Conservation (phyloP, 2,329 filamentous ascomycete species). For the Aspergillus floridensis region DNA sequence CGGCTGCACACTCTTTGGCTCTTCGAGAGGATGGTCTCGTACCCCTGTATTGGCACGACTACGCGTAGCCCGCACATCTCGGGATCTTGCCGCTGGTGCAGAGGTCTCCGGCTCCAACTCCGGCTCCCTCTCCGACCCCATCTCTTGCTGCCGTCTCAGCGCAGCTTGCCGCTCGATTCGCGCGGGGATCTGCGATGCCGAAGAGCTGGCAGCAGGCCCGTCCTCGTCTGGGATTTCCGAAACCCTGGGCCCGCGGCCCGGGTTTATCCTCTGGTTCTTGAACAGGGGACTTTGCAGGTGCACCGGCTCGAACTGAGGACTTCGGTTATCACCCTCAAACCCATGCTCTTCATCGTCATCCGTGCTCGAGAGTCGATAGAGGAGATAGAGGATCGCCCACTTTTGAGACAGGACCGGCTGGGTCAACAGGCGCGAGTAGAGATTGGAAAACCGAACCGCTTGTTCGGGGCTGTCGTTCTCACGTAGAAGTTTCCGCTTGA, state of each 20-base stretch:
- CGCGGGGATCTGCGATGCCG: constrained; percentile 37
- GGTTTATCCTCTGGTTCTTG: constrained; percentile 25
- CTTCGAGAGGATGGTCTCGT: constrained; percentile 18
- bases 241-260: constrained; percentile 16
- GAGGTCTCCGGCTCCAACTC: constrained; percentile 20
- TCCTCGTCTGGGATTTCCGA: constrained; percentile 35
- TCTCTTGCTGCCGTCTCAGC: constrained; percentile 17
- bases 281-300: constrained; percentile 39
- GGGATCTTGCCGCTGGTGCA: constrained; percentile 10
- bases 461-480: constrained; percentile 70
- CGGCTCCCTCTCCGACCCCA: constrained; percentile 21
- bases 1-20: constrained; percentile 15
- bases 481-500: constrained; percentile 81
- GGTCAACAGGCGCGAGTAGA: constrained; percentile 85
- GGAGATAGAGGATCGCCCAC: constrained; percentile 91
- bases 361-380: constrained; percentile 77
- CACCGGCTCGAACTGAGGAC: constrained; percentile 40
- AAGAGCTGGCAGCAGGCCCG: constrained; percentile 41
- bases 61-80: constrained; percentile 11
- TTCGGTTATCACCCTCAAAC: constrained; percentile 32
- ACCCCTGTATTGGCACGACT: constrained; percentile 19
- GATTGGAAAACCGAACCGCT: constrained; percentile 80
- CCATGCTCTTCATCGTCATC: constrained; percentile 23
- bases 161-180: constrained; percentile 28
- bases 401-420: constrained; percentile 91